phyloP scores from a whole-genome alignment of 352 stramenopile genomes.

The Globisporangium solare region DNA sequence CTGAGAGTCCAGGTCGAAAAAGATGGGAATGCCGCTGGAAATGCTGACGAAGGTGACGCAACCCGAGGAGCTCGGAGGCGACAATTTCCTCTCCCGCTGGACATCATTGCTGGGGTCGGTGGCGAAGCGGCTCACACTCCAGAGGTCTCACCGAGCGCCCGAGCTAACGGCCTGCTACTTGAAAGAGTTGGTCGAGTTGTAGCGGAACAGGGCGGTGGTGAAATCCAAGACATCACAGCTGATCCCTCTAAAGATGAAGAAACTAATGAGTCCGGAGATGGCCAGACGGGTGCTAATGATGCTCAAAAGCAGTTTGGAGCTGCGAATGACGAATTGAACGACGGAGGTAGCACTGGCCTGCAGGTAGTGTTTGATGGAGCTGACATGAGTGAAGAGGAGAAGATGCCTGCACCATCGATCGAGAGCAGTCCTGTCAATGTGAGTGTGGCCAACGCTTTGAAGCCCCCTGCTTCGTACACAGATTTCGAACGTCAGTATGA shows the following conservation, averaged over 20 bases:
- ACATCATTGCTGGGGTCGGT: slow-evolving; percentile 37
- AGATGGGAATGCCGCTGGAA: neutral
- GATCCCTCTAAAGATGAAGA: slow-evolving; percentile 23
- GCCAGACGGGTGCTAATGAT: slow-evolving; percentile 7
- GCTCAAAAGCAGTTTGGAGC: slow-evolving; percentile 9
- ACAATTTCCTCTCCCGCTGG: slow-evolving; percentile 30
- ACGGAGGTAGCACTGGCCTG: slow-evolving; percentile 12
- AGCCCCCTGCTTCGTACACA: slow-evolving; percentile 17
- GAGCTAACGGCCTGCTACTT: slow-evolving; percentile 40
- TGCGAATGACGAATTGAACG: slow-evolving; percentile 18
- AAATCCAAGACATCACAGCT: slow-evolving; percentile 76
- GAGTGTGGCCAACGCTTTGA: slow-evolving; percentile 7
- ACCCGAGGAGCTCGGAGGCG: slow-evolving; percentile 9
- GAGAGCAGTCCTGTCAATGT: slow-evolving; percentile 3
- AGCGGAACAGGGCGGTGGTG: slow-evolving; percentile 61
- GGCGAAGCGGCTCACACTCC: slow-evolving; percentile 23
- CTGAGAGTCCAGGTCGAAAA: slow-evolving; percentile 13
- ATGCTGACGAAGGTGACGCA: neutral
- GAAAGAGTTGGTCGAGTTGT: slow-evolving; percentile 69
- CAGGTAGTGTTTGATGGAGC: slow-evolving; percentile 8
- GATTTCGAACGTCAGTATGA: slow-evolving; percentile 33
- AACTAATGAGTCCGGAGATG: slow-evolving; percentile 12
- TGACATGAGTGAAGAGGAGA: slow-evolving; percentile 11
- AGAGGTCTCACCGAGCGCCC: slow-evolving; percentile 13
- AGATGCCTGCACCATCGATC: slow-evolving; percentile 3